A percentile compares a stretch with the other conserved stretches of the same genome.
These are phyloP conservation scores for Leersia perrieri DNA, from an alignment of 176 grass and related monocot genomes.

Conservation along the genomic window DNA sequence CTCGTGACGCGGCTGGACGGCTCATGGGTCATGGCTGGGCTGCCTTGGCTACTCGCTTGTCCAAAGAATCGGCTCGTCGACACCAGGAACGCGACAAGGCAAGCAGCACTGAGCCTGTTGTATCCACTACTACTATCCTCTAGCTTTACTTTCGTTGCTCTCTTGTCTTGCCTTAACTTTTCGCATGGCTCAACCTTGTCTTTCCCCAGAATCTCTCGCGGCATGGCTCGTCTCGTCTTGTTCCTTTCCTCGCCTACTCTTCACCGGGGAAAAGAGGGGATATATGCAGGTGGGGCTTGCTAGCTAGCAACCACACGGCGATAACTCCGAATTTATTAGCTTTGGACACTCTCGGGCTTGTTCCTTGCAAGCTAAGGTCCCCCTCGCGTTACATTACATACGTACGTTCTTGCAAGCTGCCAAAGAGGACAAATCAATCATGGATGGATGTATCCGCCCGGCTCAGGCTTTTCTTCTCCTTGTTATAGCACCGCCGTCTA, in stretches of 20 bases:
- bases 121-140: not conserved
- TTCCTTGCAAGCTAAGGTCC: not conserved
- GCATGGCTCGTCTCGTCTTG: not conserved
- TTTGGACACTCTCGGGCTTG: not conserved
- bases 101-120: no score
- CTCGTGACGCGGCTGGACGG: not conserved
- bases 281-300: no score
- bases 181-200: not conserved
- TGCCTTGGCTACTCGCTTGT: not conserved
- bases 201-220: not conserved
- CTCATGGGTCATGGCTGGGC: no score
- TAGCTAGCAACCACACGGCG: not conserved
- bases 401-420: not conserved
- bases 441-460: no score
- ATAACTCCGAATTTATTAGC: not conserved
- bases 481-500: not conserved
- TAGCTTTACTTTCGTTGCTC: not conserved
- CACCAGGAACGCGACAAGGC: slow-evolving; percentile 1
- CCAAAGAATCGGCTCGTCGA: slow-evolving; percentile 25
- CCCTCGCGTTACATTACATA: not conserved
- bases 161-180: not conserved
- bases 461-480: not conserved
- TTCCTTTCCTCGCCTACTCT: not conserved
- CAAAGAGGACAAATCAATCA: not conserved
- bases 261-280: no score